Base-by-base conservation (phyloP, 768 basidiomycete species). In the Rhodotorula babjevae region DNA sequence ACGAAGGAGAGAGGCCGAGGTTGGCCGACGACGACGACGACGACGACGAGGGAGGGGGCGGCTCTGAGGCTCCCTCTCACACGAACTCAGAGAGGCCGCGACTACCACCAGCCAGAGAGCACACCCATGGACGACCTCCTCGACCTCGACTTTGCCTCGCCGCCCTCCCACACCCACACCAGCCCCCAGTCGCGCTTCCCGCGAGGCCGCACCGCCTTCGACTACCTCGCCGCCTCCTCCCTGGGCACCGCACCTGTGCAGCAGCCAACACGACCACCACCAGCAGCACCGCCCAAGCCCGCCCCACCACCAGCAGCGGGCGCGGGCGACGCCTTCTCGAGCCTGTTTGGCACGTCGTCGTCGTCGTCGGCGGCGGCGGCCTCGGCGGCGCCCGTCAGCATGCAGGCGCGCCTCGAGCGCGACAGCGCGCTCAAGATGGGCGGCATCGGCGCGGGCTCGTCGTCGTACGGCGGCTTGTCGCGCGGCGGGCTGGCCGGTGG, bases 91-190 rank as follows among this genome's bases (percentile, higher is more conserved):
- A n/a, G n/a, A n/a, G n/a, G n/a, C n/a, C n/a, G n/a, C n/a, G n/a
- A 36, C 36, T 36, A 9, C 36, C 36, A 36, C 36, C n/a, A n/a
- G n/a, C n/a, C n/a, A n/a, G n/a, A n/a, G n/a, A n/a, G 27, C 59
- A 2, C 42, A 15, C 19, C 3, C 19, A 78, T 77, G 78, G 76
- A 78, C 71, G 78, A 78, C 67, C 59, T 78, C 8, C 70, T 76
- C 44, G 72, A 71, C 58, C 70, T 78, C 46, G 74, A 78, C 65
- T 76, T 73, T 64, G 67, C 46, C 44, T 52, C 52, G 25, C 29
- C 44, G 12, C 16, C 36, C 2, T 27, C 47, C 42, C 29, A 29
- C 14, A 12, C 23, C 12, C 47, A n/a, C 36, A 3, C 62, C 46
- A 46, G 25, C 53, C 33, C 47, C 44, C 69, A 68, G 29, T 40